These are phyloP conservation scores for Sporothrix sp. DNA, from an alignment of 2,329 filamentous ascomycete species.

Conservation along the genomic window DNA sequence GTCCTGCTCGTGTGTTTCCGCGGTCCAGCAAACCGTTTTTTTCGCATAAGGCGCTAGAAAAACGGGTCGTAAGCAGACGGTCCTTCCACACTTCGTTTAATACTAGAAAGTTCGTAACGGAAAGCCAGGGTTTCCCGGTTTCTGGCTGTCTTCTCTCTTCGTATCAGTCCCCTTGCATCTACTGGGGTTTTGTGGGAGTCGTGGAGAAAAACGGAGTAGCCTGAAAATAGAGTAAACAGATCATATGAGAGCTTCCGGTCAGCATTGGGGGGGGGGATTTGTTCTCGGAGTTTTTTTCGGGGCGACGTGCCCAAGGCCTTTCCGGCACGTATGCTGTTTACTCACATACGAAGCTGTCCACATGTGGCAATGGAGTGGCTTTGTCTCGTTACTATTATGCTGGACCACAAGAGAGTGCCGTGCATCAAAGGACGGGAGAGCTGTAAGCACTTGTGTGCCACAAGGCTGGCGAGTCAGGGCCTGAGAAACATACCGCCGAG, in stretches of 20 bases:
- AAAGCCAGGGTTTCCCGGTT: background rate
- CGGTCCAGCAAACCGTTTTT: background rate
- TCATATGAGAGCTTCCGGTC: conserved; percentile 4
- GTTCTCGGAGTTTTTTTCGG: too few relatives aligned
- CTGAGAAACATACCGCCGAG: background rate
- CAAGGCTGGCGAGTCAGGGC: conserved; percentile 9
- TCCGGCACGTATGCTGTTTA: background rate
- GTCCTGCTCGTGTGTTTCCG: background rate
- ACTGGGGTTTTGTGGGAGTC: conserved; percentile 1
- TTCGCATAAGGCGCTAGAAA: too few relatives aligned
- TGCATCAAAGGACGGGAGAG: background rate
- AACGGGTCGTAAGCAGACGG: too few relatives aligned
- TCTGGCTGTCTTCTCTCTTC: background rate
- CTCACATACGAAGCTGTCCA: too few relatives aligned
- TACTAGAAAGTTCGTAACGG: background rate
- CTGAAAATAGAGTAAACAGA: conserved; percentile 1
- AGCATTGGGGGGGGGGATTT: too few relatives aligned
- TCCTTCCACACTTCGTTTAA: too few relatives aligned
- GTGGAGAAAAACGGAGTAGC: background rate
- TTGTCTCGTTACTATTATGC: too few relatives aligned
- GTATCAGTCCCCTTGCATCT: background rate
- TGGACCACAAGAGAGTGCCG: background rate
- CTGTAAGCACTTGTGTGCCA: conserved; percentile 4
- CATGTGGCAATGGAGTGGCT: too few relatives aligned
- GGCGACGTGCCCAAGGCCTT: too few relatives aligned